Evolutionary conservation across 805 yeast genomes (phyloP), one percentile per base, ranked within the genome.

Genomic region (Cyberlindnera sargentensis): DNA sequence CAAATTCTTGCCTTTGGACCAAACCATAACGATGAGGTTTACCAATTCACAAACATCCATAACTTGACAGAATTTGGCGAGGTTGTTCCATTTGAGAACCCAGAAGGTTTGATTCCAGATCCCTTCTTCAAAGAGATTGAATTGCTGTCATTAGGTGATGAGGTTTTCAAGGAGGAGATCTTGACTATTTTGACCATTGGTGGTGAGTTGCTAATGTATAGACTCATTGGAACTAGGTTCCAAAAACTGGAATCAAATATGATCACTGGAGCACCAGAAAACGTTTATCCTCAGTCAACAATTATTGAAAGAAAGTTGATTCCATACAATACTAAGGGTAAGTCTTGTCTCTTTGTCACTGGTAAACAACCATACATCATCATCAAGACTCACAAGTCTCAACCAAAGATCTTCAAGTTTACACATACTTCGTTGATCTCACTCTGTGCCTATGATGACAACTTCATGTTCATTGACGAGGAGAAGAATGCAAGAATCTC

Each of bases 191-290:
- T 87, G 40, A 88, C 95, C 0, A 76, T 80, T 57, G 93, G 95
- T 42, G 95, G 95, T 52, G 93, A 87, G 58, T 66, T 88, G 2
- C 66, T 78, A 31, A 65, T 84, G 40, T 89, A 88, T 60, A 79
- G 78, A 51, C 65, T 80, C 31, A 77, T 63, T 47, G 26, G 66
- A 72, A 33, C 49, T 56, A 40, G 76, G 72, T 57, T 72, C 67
- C 44, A 69, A 64, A 54, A 75, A 71, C 46, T 51, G 57, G 66
- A 52, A 27, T 39, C 53, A 64, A 71, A 51, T 49, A 69, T 71
- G 4, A 71, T 82, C 8, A 78, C 87, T 1, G 95, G 95, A 43
- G 93, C 91, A 1, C 91, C 93, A 2, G 83, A 78, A 43, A 84
- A 84, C 60, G 84, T 90, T 1, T 82, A 79, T 53, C 72, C 84